These are phyloP conservation scores for Diutina neorugosa DNA, from an alignment of 1,139 yeast genomes.

Conservation along the genomic window DNA sequence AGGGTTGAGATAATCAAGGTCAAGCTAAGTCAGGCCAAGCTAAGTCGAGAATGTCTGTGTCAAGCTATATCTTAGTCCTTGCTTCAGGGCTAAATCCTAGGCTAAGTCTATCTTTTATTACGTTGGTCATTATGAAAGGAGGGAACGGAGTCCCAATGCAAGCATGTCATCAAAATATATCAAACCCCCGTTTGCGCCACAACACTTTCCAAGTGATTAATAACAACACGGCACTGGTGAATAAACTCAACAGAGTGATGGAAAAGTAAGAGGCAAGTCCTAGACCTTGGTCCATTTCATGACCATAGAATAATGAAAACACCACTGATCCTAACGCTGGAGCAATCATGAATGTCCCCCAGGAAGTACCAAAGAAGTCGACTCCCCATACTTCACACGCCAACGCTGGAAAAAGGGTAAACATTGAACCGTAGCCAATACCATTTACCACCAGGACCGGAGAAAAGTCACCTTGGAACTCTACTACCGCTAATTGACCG, in stretches of 20 bases:
- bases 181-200: constrained; percentile 23
- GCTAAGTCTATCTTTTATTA: no score
- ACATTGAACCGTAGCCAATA: constrained; percentile 67
- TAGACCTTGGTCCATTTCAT: constrained; percentile 39
- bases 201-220: constrained; percentile 21
- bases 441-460: constrained; percentile 50
- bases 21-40: no score
- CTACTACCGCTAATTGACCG: constrained; percentile 24
- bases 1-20: no score
- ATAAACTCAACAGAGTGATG: constrained; percentile 20
- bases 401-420: constrained; percentile 76
- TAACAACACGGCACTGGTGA: constrained; percentile 20
- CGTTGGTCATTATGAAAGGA: not conserved
- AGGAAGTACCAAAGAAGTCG: constrained; percentile 80
- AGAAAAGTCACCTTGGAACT: constrained; percentile 12
- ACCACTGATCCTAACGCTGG: constrained; percentile 78
- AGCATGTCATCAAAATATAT: not conserved
- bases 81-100: no score
- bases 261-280: constrained; percentile 23
- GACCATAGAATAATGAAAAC: constrained; percentile 65
- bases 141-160: not conserved
- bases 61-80: no score
- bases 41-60: no score
- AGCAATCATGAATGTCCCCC: constrained; percentile 86
- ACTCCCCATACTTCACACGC: constrained; percentile 83